Conservation (phyloP, 305 asterid species). For the Solanum aculeatissimum region DNA sequence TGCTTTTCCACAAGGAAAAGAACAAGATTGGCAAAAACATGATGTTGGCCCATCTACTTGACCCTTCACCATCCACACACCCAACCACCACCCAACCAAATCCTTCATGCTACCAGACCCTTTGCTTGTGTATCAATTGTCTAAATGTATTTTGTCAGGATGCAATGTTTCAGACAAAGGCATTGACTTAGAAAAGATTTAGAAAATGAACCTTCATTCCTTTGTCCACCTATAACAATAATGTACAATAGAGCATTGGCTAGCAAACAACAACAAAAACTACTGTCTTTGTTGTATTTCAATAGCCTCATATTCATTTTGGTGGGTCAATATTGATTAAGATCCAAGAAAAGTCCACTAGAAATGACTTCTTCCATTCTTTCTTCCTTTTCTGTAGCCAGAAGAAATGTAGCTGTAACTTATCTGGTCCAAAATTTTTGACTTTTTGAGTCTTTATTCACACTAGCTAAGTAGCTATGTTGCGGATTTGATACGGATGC, state of each 20-base stretch:
- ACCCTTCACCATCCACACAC: background rate
- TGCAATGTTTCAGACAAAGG: background rate
- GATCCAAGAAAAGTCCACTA: background rate
- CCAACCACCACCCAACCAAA: background rate
- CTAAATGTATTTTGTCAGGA: slow-evolving; percentile 9
- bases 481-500: background rate
- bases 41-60: background rate
- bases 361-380: background rate
- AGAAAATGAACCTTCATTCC: slow-evolving; percentile 9
- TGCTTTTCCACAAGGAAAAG: background rate
- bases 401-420: too few relatives aligned
- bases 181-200: slow-evolving; percentile 22
- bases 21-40: slow-evolving; percentile 1
- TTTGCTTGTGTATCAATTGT: background rate
- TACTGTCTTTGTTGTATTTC: background rate
- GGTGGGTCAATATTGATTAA: background rate
- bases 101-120: background rate
- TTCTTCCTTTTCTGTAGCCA: too few relatives aligned
- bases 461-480: slow-evolving; percentile 6
- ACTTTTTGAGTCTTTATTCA: background rate
- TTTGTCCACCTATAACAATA: slow-evolving; percentile 3
- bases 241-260: slow-evolving; percentile 7
- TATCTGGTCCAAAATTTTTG: background rate
- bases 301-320: background rate
- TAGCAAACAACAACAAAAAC: slow-evolving; percentile 5